phyloP scores from a whole-genome alignment of 345 rosid genomes.

The Geranium rotundifolium region DNA sequence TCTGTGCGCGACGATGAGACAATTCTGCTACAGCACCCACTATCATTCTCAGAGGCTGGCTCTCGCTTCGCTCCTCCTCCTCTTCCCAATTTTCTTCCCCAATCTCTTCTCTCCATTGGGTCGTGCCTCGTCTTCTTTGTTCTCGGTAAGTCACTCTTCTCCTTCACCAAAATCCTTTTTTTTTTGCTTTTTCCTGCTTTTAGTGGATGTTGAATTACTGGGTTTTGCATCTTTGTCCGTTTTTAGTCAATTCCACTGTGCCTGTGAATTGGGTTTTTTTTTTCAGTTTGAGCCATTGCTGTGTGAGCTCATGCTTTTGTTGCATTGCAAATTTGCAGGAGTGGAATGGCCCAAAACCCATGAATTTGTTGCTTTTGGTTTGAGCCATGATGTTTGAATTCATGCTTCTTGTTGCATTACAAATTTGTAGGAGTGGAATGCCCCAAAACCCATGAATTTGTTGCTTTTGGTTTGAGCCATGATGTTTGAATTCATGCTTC shows the following conservation, averaged over 20 bases:
- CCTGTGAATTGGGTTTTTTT: background rate
- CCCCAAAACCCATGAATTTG: slow-evolving; percentile 69
- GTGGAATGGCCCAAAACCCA: slow-evolving; percentile 87
- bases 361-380: slow-evolving; percentile 27
- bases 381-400: too few species aligned
- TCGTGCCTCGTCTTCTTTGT: slow-evolving; percentile 61
- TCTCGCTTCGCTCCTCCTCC: slow-evolving; percentile 36
- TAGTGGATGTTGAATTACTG: background rate
- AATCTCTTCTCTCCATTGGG: slow-evolving; percentile 54
- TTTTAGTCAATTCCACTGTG: background rate
- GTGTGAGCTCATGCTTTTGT: background rate
- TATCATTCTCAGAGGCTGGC: slow-evolving; percentile 35
- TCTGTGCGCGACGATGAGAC: background rate
- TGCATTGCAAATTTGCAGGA: slow-evolving; percentile 35
- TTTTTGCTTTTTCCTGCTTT: background rate
- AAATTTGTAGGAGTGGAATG: slow-evolving; percentile 75
- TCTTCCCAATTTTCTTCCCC: slow-evolving; percentile 49
- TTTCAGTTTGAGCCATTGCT: background rate
- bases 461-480: slow-evolving; percentile 22
- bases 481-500: background rate
- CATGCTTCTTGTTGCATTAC: background rate
- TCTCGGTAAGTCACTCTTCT: slow-evolving; percentile 45
- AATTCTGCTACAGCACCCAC: slow-evolving; percentile 13
- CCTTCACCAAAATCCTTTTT: background rate
- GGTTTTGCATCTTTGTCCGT: background rate